Percentiles rank a stretch among this genome's conserved stretches.
Conservation (phyloP, 2,329 filamentous ascomycete genomes). For the Ophiostoma piceae region DNA sequence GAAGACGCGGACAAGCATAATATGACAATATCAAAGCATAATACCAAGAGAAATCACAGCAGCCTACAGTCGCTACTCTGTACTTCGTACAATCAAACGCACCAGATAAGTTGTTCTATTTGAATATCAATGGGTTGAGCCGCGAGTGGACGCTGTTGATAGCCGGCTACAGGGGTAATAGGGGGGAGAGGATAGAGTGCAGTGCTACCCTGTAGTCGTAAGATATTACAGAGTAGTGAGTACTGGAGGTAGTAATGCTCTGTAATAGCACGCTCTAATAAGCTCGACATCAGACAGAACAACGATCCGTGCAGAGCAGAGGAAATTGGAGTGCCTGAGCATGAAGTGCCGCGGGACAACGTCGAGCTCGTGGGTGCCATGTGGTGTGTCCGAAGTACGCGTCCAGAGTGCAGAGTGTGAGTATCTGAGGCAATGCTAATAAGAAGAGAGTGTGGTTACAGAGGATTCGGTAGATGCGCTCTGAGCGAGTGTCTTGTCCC, state of each 20-base stretch:
- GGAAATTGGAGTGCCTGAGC: neutral
- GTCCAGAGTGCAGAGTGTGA: neutral
- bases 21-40: neutral
- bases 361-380: neutral
- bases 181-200: neutral
- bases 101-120: neutral
- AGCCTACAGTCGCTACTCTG: neutral
- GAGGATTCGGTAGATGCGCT: neutral
- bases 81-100: neutral
- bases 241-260: too few relatives aligned
- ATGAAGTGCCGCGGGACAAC: neutral
- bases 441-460: neutral
- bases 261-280: too few relatives aligned
- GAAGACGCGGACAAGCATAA: neutral
- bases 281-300: too few relatives aligned
- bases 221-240: too few relatives aligned
- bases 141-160: neutral
- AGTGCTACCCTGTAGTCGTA: neutral
- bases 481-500: neutral
- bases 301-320: neutral
- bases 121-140: conserved; percentile 9
- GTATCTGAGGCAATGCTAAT: neutral
- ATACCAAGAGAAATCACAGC: neutral
- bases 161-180: neutral
- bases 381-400: neutral